These are phyloP conservation scores for Phytopythium litorale DNA, from an alignment of 352 stramenopile species.

Conservation along the genomic window DNA sequence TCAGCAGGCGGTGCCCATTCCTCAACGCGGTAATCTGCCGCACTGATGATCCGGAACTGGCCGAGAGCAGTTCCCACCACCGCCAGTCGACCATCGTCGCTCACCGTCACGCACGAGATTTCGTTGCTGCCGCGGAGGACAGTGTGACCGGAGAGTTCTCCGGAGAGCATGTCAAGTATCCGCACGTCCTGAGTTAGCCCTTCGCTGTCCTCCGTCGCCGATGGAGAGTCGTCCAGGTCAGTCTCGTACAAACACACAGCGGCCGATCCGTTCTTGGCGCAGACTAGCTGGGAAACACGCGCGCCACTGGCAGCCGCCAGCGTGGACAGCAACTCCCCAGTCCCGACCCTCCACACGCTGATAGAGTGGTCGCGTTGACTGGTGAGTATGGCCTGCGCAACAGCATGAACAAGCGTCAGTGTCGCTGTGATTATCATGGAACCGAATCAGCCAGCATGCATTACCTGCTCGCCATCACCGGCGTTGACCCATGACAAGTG, in stretches of 20 bases:
- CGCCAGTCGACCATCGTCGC: constrained; percentile 21
- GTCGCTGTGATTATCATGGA: no score
- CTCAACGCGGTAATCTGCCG: constrained; percentile 25
- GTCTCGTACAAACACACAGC: constrained; percentile 4
- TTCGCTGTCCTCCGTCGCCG: background rate
- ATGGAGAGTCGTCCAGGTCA: background rate
- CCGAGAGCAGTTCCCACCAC: constrained; percentile 22
- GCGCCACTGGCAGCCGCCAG: background rate
- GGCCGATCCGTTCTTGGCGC: background rate
- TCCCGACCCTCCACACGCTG: background rate
- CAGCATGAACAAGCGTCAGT: background rate
- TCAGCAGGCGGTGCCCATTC: constrained; percentile 17
- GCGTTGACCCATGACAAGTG: constrained; percentile 29
- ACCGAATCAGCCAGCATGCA: no score
- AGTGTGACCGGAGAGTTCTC: constrained; percentile 11
- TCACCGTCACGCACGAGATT: constrained; percentile 30
- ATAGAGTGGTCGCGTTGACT: constrained; percentile 1
- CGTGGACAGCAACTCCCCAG: background rate
- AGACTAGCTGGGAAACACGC: background rate
- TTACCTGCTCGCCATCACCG: constrained; percentile 7
- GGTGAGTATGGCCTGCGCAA: background rate
- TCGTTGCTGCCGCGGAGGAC: constrained; percentile 24
- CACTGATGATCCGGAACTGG: constrained; percentile 32
- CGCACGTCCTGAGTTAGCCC: background rate
- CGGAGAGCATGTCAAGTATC: constrained; percentile 5